Percentiles rank a stretch among this genome's conserved stretches.
Conservation (phyloP, 805 yeast genomes). For the Maudiozyma saulgeensis region DNA sequence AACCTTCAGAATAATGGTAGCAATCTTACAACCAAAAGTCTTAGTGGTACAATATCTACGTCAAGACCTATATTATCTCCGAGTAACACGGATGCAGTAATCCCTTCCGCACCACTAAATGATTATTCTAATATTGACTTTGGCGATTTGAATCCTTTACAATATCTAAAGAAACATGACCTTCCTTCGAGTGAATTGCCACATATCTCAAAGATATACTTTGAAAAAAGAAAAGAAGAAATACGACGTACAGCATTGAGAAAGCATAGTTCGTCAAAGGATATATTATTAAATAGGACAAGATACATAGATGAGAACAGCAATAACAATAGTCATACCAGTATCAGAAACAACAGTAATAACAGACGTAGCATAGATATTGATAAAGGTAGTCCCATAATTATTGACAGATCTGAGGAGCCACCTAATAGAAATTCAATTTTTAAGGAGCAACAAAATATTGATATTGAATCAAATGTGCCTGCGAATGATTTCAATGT, state of each 20-base stretch:
- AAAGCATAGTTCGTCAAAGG: constrained; percentile 11
- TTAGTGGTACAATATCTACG: not conserved
- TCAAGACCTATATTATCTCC: not conserved
- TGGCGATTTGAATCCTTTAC: constrained; percentile 34
- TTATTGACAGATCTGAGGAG: not conserved
- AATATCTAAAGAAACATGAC: constrained; percentile 30
- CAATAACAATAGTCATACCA: not conserved
- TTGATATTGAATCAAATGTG: not conserved
- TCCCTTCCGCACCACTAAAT: not conserved
- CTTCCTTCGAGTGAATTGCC: constrained; percentile 32
- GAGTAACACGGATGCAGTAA: not conserved
- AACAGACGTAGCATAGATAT: not conserved
- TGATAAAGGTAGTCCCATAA: too few relatives aligned
- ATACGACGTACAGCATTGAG: constrained; percentile 25
- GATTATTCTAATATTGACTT: constrained; percentile 23
- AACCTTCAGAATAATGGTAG: not conserved
- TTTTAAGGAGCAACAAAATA: not conserved
- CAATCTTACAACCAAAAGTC: not conserved
- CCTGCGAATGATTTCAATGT: not conserved
- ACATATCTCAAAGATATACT: constrained; percentile 28
- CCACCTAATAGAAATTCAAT: not conserved
- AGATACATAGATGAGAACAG: not conserved
- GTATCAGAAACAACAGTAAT: not conserved
- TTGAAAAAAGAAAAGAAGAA: constrained; percentile 31
- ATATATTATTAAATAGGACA: not conserved